These are phyloP conservation scores for Euryodendron excelsum DNA, from an alignment of 148 eudicot genomes.

Conservation along the genomic window DNA sequence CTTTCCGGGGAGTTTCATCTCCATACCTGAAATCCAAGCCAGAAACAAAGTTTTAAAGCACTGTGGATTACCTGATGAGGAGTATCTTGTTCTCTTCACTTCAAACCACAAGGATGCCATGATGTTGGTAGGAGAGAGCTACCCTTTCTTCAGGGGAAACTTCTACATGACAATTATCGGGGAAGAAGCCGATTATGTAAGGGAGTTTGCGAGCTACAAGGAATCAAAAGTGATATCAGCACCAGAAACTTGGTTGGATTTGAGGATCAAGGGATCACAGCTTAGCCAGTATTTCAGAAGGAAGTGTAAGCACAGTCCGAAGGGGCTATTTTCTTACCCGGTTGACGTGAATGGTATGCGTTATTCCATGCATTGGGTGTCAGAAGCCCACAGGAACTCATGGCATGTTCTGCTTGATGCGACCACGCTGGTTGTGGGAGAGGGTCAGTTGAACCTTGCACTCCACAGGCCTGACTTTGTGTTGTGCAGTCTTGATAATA, in stretches of 20 bases:
- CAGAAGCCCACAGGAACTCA: conserved; percentile 37
- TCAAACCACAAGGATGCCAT: conserved; percentile 36
- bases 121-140: conserved; percentile 47
- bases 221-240: conserved; percentile 33
- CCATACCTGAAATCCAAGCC: conserved; percentile 34
- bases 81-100: conserved; percentile 37
- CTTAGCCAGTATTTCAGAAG: conserved; percentile 38
- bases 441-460: conserved; percentile 28
- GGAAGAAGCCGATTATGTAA: conserved; percentile 25
- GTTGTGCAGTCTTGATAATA: conserved; percentile 25
- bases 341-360: conserved; percentile 29
- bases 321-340: conserved; percentile 37
- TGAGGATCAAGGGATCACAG: conserved; percentile 43
- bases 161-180: conserved; percentile 30
- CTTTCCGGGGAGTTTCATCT: conserved; percentile 23
- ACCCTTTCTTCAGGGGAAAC: conserved; percentile 37
- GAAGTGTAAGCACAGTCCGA: conserved; percentile 32
- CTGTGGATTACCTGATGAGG: conserved; percentile 36
- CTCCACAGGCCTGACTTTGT: conserved; percentile 38
- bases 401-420: conserved; percentile 40
- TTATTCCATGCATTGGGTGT: conserved; percentile 42
- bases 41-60: conserved; percentile 32
- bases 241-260: conserved; percentile 38
- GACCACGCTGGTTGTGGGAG: conserved; percentile 23
- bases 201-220: conserved; percentile 33